phyloP scores from a whole-genome alignment of 495 filamentous ascomycete species.

The Lepraria neglecta region DNA sequence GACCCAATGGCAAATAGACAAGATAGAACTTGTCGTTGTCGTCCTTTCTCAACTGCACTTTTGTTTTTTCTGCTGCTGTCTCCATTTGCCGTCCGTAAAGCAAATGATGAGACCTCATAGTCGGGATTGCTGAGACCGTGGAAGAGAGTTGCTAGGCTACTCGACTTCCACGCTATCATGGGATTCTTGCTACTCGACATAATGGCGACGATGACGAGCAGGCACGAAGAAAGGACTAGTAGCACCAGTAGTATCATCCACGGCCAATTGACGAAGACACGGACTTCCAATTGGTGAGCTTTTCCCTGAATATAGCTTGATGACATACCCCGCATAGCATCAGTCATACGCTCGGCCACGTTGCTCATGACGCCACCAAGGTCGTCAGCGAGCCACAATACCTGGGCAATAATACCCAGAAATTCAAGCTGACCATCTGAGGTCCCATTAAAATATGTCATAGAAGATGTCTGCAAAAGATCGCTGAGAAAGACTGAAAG shows the following conservation, averaged over 20 bases:
- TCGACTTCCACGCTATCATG: not conserved
- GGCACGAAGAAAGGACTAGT: not conserved
- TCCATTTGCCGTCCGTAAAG: not conserved
- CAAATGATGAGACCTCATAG: not conserved
- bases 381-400: not conserved
- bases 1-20: no score
- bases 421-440: no score
- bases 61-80: not conserved
- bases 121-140: not conserved
- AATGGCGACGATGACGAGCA: not conserved
- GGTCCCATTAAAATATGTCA: no score
- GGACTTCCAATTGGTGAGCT: constrained; percentile 19
- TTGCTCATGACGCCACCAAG: constrained; percentile 1
- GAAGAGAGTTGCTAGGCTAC: constrained; percentile 7
- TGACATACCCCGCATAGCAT: not conserved
- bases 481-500: no score
- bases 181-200: not conserved
- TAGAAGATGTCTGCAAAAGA: no score
- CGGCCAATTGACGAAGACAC: constrained; percentile 32
- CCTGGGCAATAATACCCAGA: not conserved
- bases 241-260: constrained; percentile 25
- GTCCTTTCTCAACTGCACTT: not conserved
- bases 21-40: not conserved
- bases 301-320: not conserved
- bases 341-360: constrained; percentile 9